Conservation (phyloP, 2,329 filamentous ascomycete genomes). For the Rutstroemia sp. region DNA sequence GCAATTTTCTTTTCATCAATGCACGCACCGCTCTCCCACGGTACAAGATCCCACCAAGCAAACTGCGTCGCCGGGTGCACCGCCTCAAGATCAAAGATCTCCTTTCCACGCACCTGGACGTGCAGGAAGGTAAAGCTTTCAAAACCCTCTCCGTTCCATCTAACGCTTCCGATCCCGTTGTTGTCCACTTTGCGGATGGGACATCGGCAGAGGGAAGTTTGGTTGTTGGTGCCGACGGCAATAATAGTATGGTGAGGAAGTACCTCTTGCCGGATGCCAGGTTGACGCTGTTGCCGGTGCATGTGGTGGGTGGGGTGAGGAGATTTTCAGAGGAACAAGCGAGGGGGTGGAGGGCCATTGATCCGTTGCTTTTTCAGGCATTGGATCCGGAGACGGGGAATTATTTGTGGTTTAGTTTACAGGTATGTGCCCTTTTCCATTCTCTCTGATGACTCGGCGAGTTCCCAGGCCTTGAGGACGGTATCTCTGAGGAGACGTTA, state of each 20-base stretch:
- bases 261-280: constrained; percentile 14
- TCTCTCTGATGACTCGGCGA: neutral
- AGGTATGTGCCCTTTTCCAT: constrained; percentile 22
- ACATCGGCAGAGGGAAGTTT: constrained; percentile 27
- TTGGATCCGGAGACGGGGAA: constrained; percentile 42
- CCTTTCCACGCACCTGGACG: constrained; percentile 18
- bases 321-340: constrained; percentile 33
- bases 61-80: constrained; percentile 31
- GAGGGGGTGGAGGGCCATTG: constrained; percentile 37
- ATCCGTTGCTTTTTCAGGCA: constrained; percentile 48
- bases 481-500: neutral
- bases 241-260: constrained; percentile 27
- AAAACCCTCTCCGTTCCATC: constrained; percentile 21
- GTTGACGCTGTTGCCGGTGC: constrained; percentile 32
- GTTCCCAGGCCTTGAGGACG: too few species aligned
- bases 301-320: constrained; percentile 33
- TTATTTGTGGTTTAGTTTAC: constrained; percentile 43
- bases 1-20: constrained; percentile 36
- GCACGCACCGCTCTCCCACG: constrained; percentile 32
- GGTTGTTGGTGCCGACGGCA: constrained; percentile 35
- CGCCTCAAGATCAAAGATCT: constrained; percentile 24
- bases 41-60: constrained; percentile 34
- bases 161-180: constrained; percentile 16
- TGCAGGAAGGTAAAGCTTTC: constrained; percentile 46
- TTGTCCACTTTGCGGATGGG: constrained; percentile 31